Percentiles rank a stretch among this genome's conserved stretches.
These are phyloP conservation scores for Alternaria postmessia DNA, from an alignment of 2,329 filamentous ascomycete species.

Conservation along the genomic window DNA sequence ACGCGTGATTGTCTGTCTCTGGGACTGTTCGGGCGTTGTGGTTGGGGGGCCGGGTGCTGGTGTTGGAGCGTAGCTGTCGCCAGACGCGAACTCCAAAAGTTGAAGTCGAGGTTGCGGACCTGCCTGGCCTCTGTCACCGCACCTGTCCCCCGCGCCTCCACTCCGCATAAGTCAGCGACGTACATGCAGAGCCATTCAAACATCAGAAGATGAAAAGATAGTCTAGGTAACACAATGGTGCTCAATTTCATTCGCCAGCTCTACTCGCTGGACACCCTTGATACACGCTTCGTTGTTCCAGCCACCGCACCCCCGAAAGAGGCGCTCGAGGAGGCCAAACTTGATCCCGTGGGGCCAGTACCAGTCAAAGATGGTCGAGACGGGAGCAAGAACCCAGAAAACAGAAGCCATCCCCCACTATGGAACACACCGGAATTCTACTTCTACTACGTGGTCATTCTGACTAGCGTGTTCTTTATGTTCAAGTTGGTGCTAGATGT, in stretches of 20 bases:
- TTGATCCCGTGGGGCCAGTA: conserved; percentile 44
- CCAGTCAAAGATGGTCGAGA: conserved; percentile 34
- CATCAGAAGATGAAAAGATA: conserved; percentile 34
- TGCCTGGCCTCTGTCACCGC: conserved; percentile 22
- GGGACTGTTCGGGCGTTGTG: conserved; percentile 12
- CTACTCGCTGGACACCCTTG: conserved; percentile 72
- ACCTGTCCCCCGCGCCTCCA: conserved; percentile 25
- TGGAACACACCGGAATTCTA: conserved; percentile 90
- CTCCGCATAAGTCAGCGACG: conserved; percentile 13
- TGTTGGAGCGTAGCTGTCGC: conserved; percentile 39
- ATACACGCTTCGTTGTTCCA: conserved; percentile 75
- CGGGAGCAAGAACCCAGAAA: conserved; percentile 41
- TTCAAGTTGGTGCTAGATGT: conserved; percentile 88
- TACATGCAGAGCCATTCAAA: not conserved
- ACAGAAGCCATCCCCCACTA: conserved; percentile 68
- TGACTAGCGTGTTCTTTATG: conserved; percentile 78
- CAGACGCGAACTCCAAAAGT: conserved; percentile 39
- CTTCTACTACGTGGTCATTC: conserved; percentile 76
- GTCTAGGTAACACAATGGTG: conserved; percentile 40
- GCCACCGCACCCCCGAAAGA: conserved; percentile 68
- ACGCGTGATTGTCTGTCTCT: conserved; percentile 33
- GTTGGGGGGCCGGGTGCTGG: conserved; percentile 31
- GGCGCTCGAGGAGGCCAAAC: conserved; percentile 44
- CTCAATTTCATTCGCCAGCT: conserved; percentile 61
- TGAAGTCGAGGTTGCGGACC: conserved; percentile 33